phyloP scores from a whole-genome alignment of 495 filamentous ascomycete genomes.

The Neurospora sp. region DNA sequence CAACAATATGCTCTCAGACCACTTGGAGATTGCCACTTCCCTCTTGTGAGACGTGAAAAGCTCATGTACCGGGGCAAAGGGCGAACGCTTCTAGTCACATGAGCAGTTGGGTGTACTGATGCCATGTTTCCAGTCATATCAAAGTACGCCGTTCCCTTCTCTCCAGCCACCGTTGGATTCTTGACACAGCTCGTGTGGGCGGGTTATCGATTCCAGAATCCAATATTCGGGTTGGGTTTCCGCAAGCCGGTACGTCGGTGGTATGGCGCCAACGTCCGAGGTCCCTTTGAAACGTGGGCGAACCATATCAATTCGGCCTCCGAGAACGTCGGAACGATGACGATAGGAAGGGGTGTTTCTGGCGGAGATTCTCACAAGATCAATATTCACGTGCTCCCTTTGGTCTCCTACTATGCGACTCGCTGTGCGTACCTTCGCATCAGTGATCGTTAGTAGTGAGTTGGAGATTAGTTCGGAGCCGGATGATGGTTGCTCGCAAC shows the following conservation, averaged over 20 bases:
- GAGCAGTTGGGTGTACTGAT: neutral
- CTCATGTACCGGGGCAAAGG: neutral
- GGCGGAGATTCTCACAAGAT: neutral
- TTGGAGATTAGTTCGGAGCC: neutral
- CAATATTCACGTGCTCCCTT: neutral
- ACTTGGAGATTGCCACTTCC: neutral
- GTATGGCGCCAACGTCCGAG: neutral
- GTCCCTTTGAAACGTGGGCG: neutral
- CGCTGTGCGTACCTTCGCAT: neutral
- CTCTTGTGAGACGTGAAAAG: neutral
- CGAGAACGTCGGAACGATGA: neutral
- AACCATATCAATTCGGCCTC: neutral
- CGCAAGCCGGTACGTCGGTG: neutral
- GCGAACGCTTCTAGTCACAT: neutral
- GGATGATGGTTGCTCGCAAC: neutral
- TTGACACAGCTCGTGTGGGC: neutral
- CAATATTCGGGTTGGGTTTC: neutral
- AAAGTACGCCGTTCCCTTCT: neutral
- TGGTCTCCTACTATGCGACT: neutral
- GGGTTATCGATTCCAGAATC: neutral
- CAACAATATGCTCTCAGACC: neutral
- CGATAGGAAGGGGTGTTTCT: neutral
- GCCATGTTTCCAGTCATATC: neutral
- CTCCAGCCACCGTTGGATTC: neutral
- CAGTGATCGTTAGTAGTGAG: neutral